A percentile compares a stretch with the other conserved stretches of the same genome.
Evolutionary conservation across 116 monocot genomes (phyloP).

Genomic region (Zostera marina): DNA sequence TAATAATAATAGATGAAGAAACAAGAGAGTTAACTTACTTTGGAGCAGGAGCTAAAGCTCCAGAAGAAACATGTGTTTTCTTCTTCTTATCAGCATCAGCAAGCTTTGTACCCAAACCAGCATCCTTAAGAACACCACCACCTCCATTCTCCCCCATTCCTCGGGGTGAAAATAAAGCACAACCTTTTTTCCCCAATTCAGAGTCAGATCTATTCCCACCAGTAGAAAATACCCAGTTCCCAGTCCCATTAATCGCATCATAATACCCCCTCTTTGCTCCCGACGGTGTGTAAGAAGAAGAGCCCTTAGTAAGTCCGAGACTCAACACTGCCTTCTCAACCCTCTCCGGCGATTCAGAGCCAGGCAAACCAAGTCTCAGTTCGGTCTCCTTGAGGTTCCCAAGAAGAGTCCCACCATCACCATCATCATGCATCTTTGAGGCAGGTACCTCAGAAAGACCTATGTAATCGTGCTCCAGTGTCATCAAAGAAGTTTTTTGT

Average conservation of each 20-base stretch:
- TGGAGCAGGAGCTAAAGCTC: not conserved
- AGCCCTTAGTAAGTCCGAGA: slow-evolving; percentile 13
- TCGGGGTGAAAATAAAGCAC: slow-evolving; percentile 5
- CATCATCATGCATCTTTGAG: no score
- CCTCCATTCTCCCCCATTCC: slow-evolving; percentile 13
- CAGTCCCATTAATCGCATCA: slow-evolving; percentile 24
- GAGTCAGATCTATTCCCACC: slow-evolving; percentile 3
- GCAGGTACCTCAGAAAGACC: no score
- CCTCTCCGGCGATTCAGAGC: slow-evolving; percentile 27
- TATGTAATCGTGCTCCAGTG: no score
- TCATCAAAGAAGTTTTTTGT: no score
- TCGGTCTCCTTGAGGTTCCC: slow-evolving; percentile 32
- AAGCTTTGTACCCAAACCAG: not conserved
- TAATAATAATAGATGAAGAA: no score
- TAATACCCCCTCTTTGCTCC: slow-evolving; percentile 51
- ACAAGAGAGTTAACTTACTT: no score
- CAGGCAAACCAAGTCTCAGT: slow-evolving; percentile 48
- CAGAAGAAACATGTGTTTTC: not conserved
- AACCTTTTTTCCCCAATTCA: slow-evolving; percentile 12
- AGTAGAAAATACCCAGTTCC: slow-evolving; percentile 25
- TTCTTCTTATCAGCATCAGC: slow-evolving; percentile 19
- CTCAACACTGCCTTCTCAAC: slow-evolving; percentile 11
- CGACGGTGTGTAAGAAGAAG: slow-evolving; percentile 5
- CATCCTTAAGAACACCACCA: not conserved
- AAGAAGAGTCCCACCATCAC: no score